These are phyloP conservation scores for Trametes villosa DNA, from an alignment of 768 basidiomycete species.

Conservation along the genomic window DNA sequence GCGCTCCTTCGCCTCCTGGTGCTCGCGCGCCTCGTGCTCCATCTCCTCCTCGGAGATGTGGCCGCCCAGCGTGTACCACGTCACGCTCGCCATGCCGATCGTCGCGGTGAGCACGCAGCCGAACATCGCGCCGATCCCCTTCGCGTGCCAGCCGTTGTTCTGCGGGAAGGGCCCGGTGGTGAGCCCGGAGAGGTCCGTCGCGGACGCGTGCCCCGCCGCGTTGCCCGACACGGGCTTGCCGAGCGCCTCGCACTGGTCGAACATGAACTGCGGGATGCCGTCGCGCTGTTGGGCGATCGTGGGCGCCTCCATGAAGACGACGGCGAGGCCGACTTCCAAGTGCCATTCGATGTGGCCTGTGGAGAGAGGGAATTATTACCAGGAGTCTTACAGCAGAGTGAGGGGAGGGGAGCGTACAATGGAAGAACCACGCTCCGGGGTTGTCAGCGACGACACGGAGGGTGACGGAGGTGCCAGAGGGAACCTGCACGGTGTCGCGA, in stretches of 20 bases:
- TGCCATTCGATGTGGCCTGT: slow-evolving; percentile 89
- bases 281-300: slow-evolving; percentile 61
- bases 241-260: slow-evolving; percentile 73
- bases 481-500: slow-evolving; percentile 87
- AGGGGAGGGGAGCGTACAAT: slow-evolving; percentile 54
- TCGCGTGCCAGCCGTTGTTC: slow-evolving; percentile 70
- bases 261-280: slow-evolving; percentile 59
- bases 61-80: slow-evolving; percentile 87
- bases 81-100: slow-evolving; percentile 78
- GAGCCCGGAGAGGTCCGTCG: slow-evolving; percentile 71
- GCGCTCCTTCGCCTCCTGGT: slow-evolving; percentile 60
- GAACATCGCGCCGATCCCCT: slow-evolving; percentile 76
- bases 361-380: neutral
- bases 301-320: slow-evolving; percentile 85
- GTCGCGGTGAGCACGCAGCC: slow-evolving; percentile 82
- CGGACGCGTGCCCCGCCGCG: slow-evolving; percentile 77
- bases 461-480: slow-evolving; percentile 66
- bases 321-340: slow-evolving; percentile 80
- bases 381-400: neutral
- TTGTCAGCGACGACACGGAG: slow-evolving; percentile 88
- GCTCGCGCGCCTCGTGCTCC: slow-evolving; percentile 65
- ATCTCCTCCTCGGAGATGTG: slow-evolving; percentile 79
- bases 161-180: slow-evolving; percentile 74
- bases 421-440: slow-evolving; percentile 89
- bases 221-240: slow-evolving; percentile 73